A percentile compares a stretch with the other conserved stretches of the same genome.
phyloP scores from a whole-genome alignment of 768 basidiomycete species.

The Mrakia gelida region DNA sequence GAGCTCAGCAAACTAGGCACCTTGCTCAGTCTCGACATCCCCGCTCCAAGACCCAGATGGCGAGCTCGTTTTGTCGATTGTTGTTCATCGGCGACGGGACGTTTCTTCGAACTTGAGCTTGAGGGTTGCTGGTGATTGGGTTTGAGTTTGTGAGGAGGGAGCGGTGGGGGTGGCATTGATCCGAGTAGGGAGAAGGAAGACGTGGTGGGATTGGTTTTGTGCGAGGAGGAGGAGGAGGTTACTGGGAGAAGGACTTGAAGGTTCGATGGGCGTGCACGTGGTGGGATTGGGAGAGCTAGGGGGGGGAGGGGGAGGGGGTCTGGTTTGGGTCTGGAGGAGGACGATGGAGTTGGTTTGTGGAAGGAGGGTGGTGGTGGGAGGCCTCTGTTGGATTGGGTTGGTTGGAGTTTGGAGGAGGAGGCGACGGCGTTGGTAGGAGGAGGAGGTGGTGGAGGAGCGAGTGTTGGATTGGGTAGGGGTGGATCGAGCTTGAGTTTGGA shows the following conservation, averaged over 20 bases:
- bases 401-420: background rate
- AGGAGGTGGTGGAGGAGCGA: background rate
- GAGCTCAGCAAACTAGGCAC: background rate
- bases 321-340: background rate
- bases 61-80: background rate
- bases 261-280: too few relatives aligned
- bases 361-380: background rate
- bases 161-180: background rate
- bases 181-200: background rate
- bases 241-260: background rate
- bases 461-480: background rate
- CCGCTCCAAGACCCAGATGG: background rate
- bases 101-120: background rate
- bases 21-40: background rate
- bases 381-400: background rate
- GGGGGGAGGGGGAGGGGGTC: background rate
- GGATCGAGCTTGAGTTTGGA: background rate
- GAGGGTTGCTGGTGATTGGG: background rate
- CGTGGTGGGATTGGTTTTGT: background rate
- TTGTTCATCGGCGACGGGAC: background rate
- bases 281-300: background rate
- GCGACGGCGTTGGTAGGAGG: background rate
- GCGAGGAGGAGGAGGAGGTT: background rate
- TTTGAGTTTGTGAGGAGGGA: background rate
- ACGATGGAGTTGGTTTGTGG: background rate